phyloP scores from a whole-genome alignment of 2,329 filamentous ascomycete genomes.

The Neocucurbitaria cava region DNA sequence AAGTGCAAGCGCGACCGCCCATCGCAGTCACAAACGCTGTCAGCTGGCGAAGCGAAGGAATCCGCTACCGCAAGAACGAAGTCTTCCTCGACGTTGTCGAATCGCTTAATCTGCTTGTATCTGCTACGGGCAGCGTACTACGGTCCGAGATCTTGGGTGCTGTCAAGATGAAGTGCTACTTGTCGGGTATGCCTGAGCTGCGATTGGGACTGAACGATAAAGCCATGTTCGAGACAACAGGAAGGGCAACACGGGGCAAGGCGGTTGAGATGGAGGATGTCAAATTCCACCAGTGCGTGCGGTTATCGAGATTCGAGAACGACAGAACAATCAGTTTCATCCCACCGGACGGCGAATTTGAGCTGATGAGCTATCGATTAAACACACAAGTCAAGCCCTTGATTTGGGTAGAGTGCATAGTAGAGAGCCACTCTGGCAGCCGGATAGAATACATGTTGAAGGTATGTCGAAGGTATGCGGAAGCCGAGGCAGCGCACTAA shows the following conservation, averaged over 20 bases:
- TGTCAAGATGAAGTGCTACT: conserved; percentile 99
- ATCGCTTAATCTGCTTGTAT: conserved; percentile 93
- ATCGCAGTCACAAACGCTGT: conserved; percentile 99
- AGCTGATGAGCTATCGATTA: conserved; percentile 98
- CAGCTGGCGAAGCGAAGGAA: conserved; percentile 96
- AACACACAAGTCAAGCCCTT: conserved; percentile 98
- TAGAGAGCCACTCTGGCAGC: conserved; percentile 93
- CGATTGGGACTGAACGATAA: conserved; percentile 96
- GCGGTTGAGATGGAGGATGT: conserved; percentile 99
- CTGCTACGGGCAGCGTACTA: conserved; percentile 90
- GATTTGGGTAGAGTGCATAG: conserved; percentile 98
- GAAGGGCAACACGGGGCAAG: conserved; percentile 90
- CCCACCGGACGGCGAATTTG: conserved; percentile 96
- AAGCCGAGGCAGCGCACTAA: conserved; percentile 7
- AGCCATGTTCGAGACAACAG: conserved; percentile 99
- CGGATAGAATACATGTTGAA: conserved; percentile 99
- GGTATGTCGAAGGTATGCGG: conserved; percentile 45
- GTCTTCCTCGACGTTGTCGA: conserved; percentile 98
- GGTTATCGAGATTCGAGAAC: conserved; percentile 95
- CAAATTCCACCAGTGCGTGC: conserved; percentile 98
- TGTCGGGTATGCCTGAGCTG: conserved; percentile 97
- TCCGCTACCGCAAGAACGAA: conserved; percentile 98
- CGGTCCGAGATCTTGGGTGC: conserved; percentile 96
- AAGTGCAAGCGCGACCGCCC: conserved; percentile 92
- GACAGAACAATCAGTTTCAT: conserved; percentile 99